Evolutionary conservation across 805 yeast genomes (phyloP).

Genomic region (Yarrowia deformans): DNA sequence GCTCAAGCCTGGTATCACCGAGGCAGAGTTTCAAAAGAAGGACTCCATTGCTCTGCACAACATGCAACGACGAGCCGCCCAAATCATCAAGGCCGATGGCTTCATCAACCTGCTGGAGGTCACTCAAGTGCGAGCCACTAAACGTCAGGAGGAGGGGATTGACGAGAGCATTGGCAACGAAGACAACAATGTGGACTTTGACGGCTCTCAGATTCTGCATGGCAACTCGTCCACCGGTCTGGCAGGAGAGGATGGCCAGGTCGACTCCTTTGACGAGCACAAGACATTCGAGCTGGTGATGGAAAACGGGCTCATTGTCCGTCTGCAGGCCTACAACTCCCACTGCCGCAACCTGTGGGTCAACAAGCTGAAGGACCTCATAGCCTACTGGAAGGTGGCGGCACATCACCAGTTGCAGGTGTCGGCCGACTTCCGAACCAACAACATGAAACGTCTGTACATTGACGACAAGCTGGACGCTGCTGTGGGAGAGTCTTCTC

Average conservation of each 20-base stretch:
- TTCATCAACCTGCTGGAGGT: conserved; percentile 67
- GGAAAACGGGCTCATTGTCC: conserved; percentile 29
- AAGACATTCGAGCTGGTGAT: conserved; percentile 34
- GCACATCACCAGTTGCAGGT: conserved; percentile 17
- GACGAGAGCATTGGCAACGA: conserved; percentile 78
- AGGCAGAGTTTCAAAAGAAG: conserved; percentile 53
- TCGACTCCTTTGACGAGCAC: conserved; percentile 47
- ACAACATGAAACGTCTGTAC: conserved; percentile 37
- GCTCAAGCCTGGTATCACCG: conserved; percentile 45
- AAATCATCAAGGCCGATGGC: conserved; percentile 64
- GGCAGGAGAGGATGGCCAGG: conserved; percentile 77
- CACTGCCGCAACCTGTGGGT: conserved; percentile 29
- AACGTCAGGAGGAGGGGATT: conserved; percentile 42
- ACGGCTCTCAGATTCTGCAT: conserved; percentile 38
- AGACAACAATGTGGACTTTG: conserved; percentile 59
- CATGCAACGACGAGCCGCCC: conserved; percentile 65
- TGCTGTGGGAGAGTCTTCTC: conserved; percentile 55
- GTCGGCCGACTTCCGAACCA: conserved; percentile 5
- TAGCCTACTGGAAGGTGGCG: conserved; percentile 35
- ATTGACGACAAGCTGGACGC: conserved; percentile 61
- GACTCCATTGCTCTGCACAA: conserved; percentile 72
- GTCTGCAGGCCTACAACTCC: conserved; percentile 31
- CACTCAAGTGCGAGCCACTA: conserved; percentile 51
- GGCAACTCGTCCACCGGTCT: conserved; percentile 51
- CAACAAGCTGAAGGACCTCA: conserved; percentile 20